phyloP scores from a whole-genome alignment of 371 early-diverging fungal genomes.

The Mortierella sp. region DNA sequence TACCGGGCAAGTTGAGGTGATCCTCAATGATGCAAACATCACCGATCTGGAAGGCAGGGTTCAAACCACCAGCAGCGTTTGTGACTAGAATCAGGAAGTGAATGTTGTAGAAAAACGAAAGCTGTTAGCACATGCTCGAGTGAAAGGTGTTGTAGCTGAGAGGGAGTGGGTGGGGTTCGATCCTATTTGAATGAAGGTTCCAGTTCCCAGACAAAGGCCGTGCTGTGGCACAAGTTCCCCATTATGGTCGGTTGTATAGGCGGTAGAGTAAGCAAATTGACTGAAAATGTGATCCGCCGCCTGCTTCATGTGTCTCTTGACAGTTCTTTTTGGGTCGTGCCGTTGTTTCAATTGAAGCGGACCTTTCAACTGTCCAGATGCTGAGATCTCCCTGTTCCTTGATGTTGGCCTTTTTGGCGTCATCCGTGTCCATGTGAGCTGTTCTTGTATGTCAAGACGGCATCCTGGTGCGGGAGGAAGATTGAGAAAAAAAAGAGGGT shows the following conservation, averaged over 20 bases:
- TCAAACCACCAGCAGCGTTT: conserved; percentile 95
- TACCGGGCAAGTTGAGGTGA: conserved; percentile 89
- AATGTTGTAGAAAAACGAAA: neutral
- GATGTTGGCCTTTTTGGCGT: neutral
- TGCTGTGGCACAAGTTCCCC: neutral
- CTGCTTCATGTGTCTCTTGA: neutral
- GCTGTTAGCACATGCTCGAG: neutral
- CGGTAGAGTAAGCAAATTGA: neutral
- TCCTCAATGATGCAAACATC: conserved; percentile 92
- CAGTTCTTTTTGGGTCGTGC: neutral
- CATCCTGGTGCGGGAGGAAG: neutral
- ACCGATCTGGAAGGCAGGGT: conserved; percentile 84
- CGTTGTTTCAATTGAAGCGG: neutral
- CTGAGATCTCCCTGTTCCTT: neutral
- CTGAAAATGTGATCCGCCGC: neutral
- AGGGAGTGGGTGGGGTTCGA: too few species aligned
- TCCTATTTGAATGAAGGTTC: neutral
- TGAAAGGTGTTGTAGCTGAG: neutral
- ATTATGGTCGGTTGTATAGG: neutral
- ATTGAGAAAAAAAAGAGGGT: conserved; percentile 7
- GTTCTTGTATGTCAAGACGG: neutral
- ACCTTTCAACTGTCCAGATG: neutral
- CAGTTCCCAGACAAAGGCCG: neutral
- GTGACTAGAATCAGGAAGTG: conserved; percentile 68
- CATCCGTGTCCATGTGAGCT: neutral